A percentile compares a stretch with the other conserved stretches of the same genome.
Conservation (phyloP, 73 alveolate genomes). For the Paramecium sexaurelia region DNA sequence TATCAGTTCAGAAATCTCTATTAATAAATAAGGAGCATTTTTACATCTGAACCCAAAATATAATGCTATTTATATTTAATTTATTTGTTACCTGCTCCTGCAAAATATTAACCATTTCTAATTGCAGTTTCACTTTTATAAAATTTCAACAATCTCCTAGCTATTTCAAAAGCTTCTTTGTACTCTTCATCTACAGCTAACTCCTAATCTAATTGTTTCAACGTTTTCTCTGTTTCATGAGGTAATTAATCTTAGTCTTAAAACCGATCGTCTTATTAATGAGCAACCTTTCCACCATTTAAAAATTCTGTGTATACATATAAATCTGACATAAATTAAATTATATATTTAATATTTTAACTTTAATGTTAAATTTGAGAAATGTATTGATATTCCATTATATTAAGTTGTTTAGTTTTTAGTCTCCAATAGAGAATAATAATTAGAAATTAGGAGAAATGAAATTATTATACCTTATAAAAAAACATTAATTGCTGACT, state of each 20-base stretch:
- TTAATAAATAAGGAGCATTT: conserved; percentile 87
- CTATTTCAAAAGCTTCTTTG: conserved; percentile 18
- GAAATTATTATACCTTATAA: too few relatives aligned
- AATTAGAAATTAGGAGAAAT: too few relatives aligned
- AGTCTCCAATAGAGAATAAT: too few relatives aligned
- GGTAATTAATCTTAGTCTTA: not conserved
- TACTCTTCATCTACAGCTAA: not conserved
- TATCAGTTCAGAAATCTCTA: conserved; percentile 94
- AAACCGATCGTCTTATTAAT: not conserved
- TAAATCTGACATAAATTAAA: not conserved
- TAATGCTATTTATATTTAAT: conserved; percentile 37
- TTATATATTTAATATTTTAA: not conserved
- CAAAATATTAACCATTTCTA: not conserved
- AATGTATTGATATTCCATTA: too few relatives aligned
- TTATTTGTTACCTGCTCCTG: conserved; percentile 12
- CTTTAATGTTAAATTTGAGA: too few relatives aligned
- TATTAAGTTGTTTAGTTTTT: too few relatives aligned
- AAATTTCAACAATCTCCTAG: not conserved
- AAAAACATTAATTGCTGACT: too few relatives aligned
- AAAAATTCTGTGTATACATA: not conserved
- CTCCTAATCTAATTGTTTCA: not conserved
- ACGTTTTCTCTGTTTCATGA: not conserved
- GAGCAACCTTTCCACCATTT: not conserved
- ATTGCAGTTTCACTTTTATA: not conserved
- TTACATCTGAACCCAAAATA: conserved; percentile 93